Base-by-base conservation (phyloP, 352 stramenopile genomes). In the Phytophthora brassicae region DNA sequence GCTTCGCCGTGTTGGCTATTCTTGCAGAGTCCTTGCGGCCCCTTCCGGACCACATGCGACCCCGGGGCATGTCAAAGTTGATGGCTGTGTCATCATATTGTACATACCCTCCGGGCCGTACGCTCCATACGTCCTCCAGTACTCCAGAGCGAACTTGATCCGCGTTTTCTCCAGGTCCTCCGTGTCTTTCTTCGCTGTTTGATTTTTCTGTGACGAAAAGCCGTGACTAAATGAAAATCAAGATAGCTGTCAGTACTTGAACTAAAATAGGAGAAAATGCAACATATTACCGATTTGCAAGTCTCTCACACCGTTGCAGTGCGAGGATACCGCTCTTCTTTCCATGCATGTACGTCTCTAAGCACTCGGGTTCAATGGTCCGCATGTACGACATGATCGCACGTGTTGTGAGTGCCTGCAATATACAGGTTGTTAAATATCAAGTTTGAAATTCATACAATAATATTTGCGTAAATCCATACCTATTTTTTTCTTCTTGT, bases 81-180 rank as follows among this genome's bases (percentile, higher is more conserved):
- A 49, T 36, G 23, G 22, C 43, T 4, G 43, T 49, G 7, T 36
- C 43, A 36, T 49, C 43, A 49, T 23, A 36, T 49, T 36, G 43
- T 22, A 20, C 43, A 49, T 49, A 12, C 43, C 43, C 12, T 14
- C 24, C 12, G 43, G 23, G 4, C 23, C 43, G 17, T 38, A 49
- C 43, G 16, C 23, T 22, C 1, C 23, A 23, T 36, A 35, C 12
- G 2, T 36, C 8, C 11, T 4, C 24, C 43, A 49, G 43, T 36
- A 49, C 8, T 19, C 22, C 9, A 49, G 22, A 1, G 43, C 23
- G 36, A 41, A 52, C 6, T 52, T 28, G 14, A 16, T 28, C 20
- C 45, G 16, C 6, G 45, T 39, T 8, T 26, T 11, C 5, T 28
- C 45, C 24, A 52, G 45, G 16, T 52, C 16, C 12, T 52, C 26